A percentile compares a stretch with the other conserved stretches of the same genome.
Conservation (phyloP, 2,329 filamentous ascomycete genomes). For the Lecanosticta acicola region DNA sequence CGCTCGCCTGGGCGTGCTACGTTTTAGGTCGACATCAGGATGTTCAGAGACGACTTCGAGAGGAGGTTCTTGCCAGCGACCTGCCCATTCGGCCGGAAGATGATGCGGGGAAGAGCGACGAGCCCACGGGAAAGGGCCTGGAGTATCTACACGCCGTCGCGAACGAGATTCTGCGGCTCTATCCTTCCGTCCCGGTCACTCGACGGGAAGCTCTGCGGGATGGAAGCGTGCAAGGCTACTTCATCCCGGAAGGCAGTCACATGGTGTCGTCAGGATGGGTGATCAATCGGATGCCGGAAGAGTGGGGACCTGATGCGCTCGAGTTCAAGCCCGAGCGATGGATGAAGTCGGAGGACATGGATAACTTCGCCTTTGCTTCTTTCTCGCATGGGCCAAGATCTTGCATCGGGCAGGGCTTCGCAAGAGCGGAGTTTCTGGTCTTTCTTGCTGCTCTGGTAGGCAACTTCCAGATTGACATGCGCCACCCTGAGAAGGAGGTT, state of each 20-base stretch:
- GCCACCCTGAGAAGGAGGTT: not conserved
- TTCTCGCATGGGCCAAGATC: slow-evolving; percentile 5
- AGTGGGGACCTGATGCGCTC: not conserved
- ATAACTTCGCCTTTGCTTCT: slow-evolving; percentile 3
- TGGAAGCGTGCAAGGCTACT: not conserved
- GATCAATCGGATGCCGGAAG: not conserved
- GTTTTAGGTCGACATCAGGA: slow-evolving; percentile 46
- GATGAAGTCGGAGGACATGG: not conserved
- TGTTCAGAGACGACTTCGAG: slow-evolving; percentile 2
- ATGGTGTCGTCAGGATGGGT: not conserved
- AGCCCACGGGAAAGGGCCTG: not conserved
- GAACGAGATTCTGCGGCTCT: not conserved
- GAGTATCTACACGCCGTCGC: not conserved
- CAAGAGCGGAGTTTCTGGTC: slow-evolving; percentile 2
- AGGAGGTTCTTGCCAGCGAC: not conserved
- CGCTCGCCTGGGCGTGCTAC: slow-evolving; percentile 68
- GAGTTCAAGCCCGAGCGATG: slow-evolving; percentile 7
- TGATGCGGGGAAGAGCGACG: not conserved
- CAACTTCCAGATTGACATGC: slow-evolving; percentile 1
- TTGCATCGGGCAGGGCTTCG: slow-evolving; percentile 9
- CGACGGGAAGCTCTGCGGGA: not conserved
- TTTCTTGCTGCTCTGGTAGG: slow-evolving; percentile 5
- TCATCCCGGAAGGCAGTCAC: not conserved
- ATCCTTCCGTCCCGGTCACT: not conserved
- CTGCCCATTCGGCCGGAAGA: not conserved